phyloP scores from a whole-genome alignment of 306 rosid genomes.

The Rubus idaeus region DNA sequence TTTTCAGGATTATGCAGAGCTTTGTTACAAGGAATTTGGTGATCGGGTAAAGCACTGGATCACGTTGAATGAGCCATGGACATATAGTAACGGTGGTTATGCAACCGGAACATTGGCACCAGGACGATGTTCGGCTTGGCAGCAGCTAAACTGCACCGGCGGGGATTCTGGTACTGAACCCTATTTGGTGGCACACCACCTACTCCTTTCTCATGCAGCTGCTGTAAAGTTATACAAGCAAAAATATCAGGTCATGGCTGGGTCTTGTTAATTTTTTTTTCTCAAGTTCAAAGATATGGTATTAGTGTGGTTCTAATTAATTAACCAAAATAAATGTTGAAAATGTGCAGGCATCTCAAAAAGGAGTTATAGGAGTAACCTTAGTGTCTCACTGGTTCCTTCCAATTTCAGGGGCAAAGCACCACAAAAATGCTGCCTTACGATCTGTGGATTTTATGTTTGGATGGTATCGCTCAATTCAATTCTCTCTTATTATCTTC shows the following conservation, averaged over 20 bases:
- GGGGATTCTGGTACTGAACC: conserved; percentile 60
- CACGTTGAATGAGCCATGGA: conserved; percentile 50
- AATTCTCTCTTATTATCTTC: background rate
- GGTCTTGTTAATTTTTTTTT: background rate
- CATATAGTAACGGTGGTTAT: conserved; percentile 27
- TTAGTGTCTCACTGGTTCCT: conserved; percentile 7
- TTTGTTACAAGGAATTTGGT: conserved; percentile 56
- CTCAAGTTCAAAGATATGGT: background rate
- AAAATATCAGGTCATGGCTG: conserved; percentile 30
- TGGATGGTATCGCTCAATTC: conserved; percentile 22
- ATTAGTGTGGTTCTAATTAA: background rate
- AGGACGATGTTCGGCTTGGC: conserved; percentile 44
- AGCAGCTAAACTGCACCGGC: conserved; percentile 29
- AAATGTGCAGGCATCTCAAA: conserved; percentile 21
- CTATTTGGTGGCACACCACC: conserved; percentile 49
- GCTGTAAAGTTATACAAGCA: conserved; percentile 44
- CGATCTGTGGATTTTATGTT: conserved; percentile 26
- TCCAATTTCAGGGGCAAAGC: background rate
- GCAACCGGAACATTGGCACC: conserved; percentile 18
- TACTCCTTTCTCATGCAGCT: conserved; percentile 58
- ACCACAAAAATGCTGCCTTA: conserved; percentile 8
- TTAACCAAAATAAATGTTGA: background rate
- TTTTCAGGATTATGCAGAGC: conserved; percentile 44
- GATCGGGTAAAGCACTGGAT: conserved; percentile 61
- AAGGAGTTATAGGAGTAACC: conserved; percentile 26